phyloP scores from a whole-genome alignment of 176 grass and related monocot genomes.

The Thalia dealbata region DNA sequence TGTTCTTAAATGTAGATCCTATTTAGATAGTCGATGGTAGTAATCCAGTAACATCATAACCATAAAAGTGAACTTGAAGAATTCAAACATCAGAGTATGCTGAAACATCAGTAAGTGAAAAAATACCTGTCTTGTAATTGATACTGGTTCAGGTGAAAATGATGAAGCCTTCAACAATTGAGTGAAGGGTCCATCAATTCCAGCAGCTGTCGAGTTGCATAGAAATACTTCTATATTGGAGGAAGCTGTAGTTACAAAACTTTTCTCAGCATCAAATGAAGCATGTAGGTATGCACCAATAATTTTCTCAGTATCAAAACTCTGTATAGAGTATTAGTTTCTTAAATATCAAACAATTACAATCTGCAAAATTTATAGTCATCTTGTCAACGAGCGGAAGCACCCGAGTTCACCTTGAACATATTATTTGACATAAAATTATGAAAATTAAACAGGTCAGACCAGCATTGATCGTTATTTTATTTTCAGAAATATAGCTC shows the following conservation, averaged over 20 bases:
- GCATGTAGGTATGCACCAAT: background rate
- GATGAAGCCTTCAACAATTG: constrained; percentile 38
- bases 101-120: background rate
- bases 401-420: background rate
- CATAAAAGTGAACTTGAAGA: background rate
- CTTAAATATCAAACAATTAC: background rate
- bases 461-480: too few relatives aligned
- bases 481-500: constrained; percentile 1
- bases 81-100: background rate
- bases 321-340: background rate
- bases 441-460: too few relatives aligned
- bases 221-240: constrained; percentile 19
- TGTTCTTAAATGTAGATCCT: too few relatives aligned
- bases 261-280: too few relatives aligned
- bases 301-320: too few relatives aligned
- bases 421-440: too few relatives aligned
- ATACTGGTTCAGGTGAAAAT: constrained; percentile 30
- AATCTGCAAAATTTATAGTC: background rate
- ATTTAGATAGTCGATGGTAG: too few relatives aligned
- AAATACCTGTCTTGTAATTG: constrained; percentile 36
- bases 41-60: background rate
- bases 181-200: constrained; percentile 22
- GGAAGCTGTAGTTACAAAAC: constrained; percentile 3
- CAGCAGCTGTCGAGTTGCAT: constrained; percentile 30
- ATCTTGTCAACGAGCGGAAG: background rate